A percentile compares a stretch with the other conserved stretches of the same genome.
phyloP scores from a whole-genome alignment of 75 land plant species.

The Cunninghamia lanceolata region DNA sequence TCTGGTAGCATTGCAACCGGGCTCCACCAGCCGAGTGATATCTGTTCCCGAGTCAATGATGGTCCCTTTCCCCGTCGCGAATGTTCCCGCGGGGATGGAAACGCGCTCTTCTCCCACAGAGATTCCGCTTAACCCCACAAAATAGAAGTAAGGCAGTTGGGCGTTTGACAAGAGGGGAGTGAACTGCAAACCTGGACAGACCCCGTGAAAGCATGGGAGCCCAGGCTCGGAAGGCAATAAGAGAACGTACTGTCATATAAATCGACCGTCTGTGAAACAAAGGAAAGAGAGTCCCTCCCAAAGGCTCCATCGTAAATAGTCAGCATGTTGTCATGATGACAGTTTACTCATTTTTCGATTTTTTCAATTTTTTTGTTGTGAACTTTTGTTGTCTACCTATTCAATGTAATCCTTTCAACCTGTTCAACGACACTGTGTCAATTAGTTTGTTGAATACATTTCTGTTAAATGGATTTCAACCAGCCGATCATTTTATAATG shows the following conservation, averaged over 20 bases:
- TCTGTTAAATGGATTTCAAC: too few relatives aligned
- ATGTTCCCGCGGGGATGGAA: constrained; percentile 12
- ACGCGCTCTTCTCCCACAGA: constrained; percentile 35
- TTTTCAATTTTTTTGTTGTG: too few relatives aligned
- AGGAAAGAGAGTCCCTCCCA: constrained; percentile 57
- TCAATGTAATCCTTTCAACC: too few relatives aligned
- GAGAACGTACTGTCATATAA: constrained; percentile 54
- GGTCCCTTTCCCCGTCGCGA: constrained; percentile 34
- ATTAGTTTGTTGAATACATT: too few relatives aligned
- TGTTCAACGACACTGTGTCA: too few relatives aligned
- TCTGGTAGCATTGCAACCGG: constrained; percentile 48
- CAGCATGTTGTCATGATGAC: too few relatives aligned
- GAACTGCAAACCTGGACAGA: constrained; percentile 32
- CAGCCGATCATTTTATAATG: too few relatives aligned
- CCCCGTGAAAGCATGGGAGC: constrained; percentile 45
- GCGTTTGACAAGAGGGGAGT: constrained; percentile 49
- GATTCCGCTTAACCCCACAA: constrained; percentile 33
- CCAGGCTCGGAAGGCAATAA: constrained; percentile 58
- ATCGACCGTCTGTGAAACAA: constrained; percentile 37
- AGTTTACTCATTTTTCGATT: too few relatives aligned
- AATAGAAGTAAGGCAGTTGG: constrained; percentile 41
- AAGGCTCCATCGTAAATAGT: too few relatives aligned
- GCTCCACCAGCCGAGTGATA: constrained; percentile 43
- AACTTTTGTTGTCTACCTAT: too few relatives aligned
- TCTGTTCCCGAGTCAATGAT: constrained; percentile 61